These are phyloP conservation scores for Pseudofabraea citricarpa DNA, from an alignment of 2,329 filamentous ascomycete genomes.

Conservation along the genomic window DNA sequence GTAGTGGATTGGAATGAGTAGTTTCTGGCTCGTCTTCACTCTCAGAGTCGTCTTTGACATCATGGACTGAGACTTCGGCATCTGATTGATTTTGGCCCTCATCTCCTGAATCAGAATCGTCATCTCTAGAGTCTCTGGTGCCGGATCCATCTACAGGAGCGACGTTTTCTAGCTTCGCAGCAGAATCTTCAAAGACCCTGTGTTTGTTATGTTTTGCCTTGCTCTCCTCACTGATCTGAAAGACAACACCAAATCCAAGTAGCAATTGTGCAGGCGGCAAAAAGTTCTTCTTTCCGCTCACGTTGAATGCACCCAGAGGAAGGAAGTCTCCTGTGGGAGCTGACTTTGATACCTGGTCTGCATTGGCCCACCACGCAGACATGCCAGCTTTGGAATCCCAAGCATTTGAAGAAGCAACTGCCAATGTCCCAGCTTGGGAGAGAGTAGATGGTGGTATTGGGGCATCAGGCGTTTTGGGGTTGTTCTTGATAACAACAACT, in stretches of 20 bases:
- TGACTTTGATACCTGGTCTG: conserved; percentile 86
- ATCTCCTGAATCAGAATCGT: background rate
- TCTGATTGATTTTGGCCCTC: conserved; percentile 18
- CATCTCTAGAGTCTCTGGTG: background rate
- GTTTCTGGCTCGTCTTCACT: conserved; percentile 33
- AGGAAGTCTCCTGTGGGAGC: conserved; percentile 76
- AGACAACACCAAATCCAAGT: conserved; percentile 83
- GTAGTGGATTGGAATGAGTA: conserved; percentile 16
- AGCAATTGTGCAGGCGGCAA: conserved; percentile 82
- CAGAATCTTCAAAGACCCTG: conserved; percentile 41
- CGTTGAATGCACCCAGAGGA: conserved; percentile 70
- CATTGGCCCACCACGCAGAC: conserved; percentile 93
- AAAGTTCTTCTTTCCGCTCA: conserved; percentile 86
- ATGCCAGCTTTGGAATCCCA: conserved; percentile 97
- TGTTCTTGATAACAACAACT: conserved; percentile 88
- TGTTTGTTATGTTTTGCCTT: conserved; percentile 76
- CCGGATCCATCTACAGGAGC: conserved; percentile 1
- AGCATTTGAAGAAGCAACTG: conserved; percentile 79
- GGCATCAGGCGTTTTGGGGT: conserved; percentile 67
- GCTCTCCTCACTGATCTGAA: conserved; percentile 84
- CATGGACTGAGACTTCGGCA: conserved; percentile 21
- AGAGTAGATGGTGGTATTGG: conserved; percentile 89
- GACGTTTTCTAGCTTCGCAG: too few species aligned
- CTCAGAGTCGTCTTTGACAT: conserved; percentile 11
- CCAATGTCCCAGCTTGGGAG: conserved; percentile 80